A percentile compares a stretch with the other conserved stretches of the same genome.
Conservation (phyloP, 768 basidiomycete genomes). For the Hericium coralloides region DNA sequence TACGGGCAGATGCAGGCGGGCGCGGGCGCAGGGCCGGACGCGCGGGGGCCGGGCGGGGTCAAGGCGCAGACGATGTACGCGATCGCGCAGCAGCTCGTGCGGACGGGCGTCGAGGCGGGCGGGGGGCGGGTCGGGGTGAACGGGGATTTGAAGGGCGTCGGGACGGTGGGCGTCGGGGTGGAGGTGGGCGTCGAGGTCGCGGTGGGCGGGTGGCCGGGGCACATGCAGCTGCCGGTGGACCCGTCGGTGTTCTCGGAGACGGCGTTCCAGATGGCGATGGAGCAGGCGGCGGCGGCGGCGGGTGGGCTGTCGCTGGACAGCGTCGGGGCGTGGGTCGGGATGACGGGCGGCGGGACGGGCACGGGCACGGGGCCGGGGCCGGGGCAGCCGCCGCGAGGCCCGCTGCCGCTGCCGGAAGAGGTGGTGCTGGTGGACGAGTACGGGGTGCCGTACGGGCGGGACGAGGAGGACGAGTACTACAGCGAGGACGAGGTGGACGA, state of each 20-base stretch:
- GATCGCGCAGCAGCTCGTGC: slow-evolving; percentile 59
- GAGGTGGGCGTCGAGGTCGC: slow-evolving; percentile 14
- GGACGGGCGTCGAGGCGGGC: slow-evolving; percentile 27
- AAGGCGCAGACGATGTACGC: slow-evolving; percentile 60
- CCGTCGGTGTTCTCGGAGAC: slow-evolving; percentile 47
- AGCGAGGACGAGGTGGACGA: slow-evolving; percentile 40
- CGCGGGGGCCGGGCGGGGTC: slow-evolving; percentile 23
- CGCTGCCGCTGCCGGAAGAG: slow-evolving; percentile 4
- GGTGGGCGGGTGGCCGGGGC: slow-evolving; percentile 31
- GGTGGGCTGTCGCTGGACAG: slow-evolving; percentile 21
- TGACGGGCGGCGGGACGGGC: not conserved
- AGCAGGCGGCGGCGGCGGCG: slow-evolving; percentile 32
- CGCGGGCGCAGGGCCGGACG: slow-evolving; percentile 5
- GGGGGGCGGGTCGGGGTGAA: slow-evolving; percentile 17
- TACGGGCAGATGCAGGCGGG: slow-evolving; percentile 17
- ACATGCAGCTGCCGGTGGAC: slow-evolving; percentile 36
- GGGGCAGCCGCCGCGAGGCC: not conserved
- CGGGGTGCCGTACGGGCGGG: slow-evolving; percentile 24
- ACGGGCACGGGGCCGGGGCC: slow-evolving; percentile 3
- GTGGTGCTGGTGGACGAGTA: slow-evolving; percentile 33
- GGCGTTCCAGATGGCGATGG: slow-evolving; percentile 41
- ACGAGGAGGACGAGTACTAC: slow-evolving; percentile 35
- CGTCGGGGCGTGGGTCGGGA: slow-evolving; percentile 20
- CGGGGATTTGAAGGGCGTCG: slow-evolving; percentile 19
- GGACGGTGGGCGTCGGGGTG: slow-evolving; percentile 21